These are phyloP conservation scores for Chrysoporthe austroafricana DNA, from an alignment of 2,329 filamentous ascomycete species.

Conservation along the genomic window DNA sequence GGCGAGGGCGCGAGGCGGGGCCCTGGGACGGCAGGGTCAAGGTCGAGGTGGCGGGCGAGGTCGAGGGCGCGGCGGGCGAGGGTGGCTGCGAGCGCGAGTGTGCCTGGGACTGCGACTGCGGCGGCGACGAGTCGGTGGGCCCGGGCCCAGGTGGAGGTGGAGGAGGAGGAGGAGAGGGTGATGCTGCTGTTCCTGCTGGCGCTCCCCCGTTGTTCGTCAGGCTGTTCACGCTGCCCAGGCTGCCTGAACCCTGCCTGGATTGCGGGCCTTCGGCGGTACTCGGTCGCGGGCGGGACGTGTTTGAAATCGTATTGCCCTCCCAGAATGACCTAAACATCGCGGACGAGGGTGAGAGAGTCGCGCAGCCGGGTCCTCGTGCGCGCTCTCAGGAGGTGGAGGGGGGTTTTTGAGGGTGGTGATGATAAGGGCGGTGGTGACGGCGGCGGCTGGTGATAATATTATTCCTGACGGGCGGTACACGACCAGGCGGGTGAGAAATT, in stretches of 20 bases:
- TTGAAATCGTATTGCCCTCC: constrained; percentile 16
- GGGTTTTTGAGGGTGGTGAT: not conserved
- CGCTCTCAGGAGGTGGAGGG: not conserved
- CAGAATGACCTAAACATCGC: constrained; percentile 21
- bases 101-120: constrained; percentile 2
- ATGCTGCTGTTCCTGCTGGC: not conserved
- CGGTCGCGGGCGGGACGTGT: constrained; percentile 11
- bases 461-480: no score
- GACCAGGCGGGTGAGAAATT: not conserved
- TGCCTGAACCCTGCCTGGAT: constrained; percentile 9
- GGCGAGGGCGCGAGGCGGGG: not conserved
- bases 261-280: constrained; percentile 20
- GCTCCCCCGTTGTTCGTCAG: constrained; percentile 2
- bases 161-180: not conserved
- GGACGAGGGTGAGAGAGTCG: not conserved
- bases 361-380: not conserved
- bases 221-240: not conserved
- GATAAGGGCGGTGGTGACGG: not conserved
- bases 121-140: constrained; percentile 10
- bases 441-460: no score
- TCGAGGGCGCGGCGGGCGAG: not conserved
- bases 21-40: not conserved
- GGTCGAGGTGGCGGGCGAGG: not conserved
- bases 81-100: not conserved
- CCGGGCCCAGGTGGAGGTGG: not conserved